phyloP scores from a whole-genome alignment of 257 asterid genomes.

The Cynanchum wilfordii region DNA sequence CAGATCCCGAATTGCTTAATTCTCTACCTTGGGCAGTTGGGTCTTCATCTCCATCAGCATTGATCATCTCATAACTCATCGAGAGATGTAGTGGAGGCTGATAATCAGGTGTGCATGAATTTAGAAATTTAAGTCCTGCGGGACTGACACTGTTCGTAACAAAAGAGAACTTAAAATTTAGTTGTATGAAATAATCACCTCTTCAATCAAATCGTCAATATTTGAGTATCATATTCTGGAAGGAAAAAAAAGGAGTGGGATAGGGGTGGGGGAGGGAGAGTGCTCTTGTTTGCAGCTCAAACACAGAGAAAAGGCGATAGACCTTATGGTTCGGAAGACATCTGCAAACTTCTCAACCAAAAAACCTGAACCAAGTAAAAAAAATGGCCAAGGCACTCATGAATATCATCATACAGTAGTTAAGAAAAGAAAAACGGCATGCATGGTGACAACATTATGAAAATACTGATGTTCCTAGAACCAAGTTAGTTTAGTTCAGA shows the following conservation, averaged over 20 bases:
- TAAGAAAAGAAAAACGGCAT: constrained; percentile 7
- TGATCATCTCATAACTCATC: constrained; percentile 53
- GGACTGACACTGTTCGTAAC: constrained; percentile 64
- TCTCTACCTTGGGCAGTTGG: constrained; percentile 31
- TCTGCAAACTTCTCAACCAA: constrained; percentile 65
- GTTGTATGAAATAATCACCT: constrained; percentile 13
- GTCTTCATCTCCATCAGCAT: constrained; percentile 40
- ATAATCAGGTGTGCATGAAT: constrained; percentile 81
- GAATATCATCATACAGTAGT: constrained; percentile 8
- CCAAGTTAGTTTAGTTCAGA: not conserved
- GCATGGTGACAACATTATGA: not conserved
- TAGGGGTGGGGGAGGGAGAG: not conserved
- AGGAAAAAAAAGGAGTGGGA: not conserved
- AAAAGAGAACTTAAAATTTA: constrained; percentile 7
- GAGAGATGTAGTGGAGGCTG: constrained; percentile 76
- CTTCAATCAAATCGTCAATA: not conserved
- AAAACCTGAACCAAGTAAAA: constrained; percentile 50
- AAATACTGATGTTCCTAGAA: not conserved
- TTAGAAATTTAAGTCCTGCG: constrained; percentile 66
- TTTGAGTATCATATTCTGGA: not conserved
- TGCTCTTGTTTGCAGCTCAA: not conserved
- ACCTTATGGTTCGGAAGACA: constrained; percentile 73
- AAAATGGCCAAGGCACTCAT: constrained; percentile 19
- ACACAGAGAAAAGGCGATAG: constrained; percentile 18
- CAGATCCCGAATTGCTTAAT: constrained; percentile 33